Evolutionary conservation across 345 rosid species (phyloP), one percentile per base, ranked within the genome.

Genomic region (Populus pruinosa): DNA sequence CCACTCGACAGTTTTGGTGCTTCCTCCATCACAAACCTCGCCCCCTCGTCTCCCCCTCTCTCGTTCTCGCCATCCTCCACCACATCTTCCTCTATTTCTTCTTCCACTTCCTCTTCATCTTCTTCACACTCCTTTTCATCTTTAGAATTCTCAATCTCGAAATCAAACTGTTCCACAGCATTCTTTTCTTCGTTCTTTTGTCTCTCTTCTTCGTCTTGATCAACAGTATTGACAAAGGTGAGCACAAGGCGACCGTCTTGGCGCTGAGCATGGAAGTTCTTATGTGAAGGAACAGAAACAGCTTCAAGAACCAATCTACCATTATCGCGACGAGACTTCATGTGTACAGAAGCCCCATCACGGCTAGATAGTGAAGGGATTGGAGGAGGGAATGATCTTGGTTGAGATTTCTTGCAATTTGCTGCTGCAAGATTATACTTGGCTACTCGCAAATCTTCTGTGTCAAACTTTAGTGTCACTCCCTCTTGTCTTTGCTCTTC

Each of bases 301-400:
- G 97, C 98, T 81, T 96, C 94, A 61, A 96, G 90, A 79, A 96
- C 96, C 87, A 96, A 74, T 14, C 97, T 85, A 0, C 99, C 99
- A 70, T 92, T 90, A 62, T 91, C 90, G 12, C 99, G 97, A 70
- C 80, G 91, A 71, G 93, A 83, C 86, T 82, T 89, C 90, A 94
- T 87, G 79, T 78, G 92, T 36, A 90, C 73, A 13, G 92, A 86
- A 0, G 86, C 82, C 35, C 95, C 98, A 0, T 87, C 81, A 53
- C 77, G 82, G 44, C 69, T 55, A 23, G 93, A 87, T 25, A 89
- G 92, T 14, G 94, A 90, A 76, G 90, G 86, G 69, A 96, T 85
- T 62, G 97, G 91, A 6, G 94, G 99, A 67, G 99, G 98, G 76
- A 94, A 92, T 23, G 91, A 81, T 74, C 84, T 79, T 61, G 81